phyloP scores from a whole-genome alignment of 108 stramenopile species.

The Fistulifera pelliculosa region DNA sequence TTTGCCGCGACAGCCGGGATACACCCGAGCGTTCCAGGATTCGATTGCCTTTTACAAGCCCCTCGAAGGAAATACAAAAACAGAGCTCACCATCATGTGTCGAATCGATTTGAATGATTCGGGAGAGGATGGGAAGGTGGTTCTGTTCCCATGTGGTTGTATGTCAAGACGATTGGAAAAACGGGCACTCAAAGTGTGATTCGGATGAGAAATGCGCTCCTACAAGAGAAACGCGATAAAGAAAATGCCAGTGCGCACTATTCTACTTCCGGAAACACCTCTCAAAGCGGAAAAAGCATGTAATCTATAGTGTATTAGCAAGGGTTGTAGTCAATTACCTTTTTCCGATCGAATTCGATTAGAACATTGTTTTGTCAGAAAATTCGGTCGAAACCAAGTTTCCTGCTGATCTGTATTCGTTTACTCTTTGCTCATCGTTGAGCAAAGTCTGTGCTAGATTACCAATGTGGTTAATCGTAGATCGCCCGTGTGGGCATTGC shows the following conservation, averaged over 20 bases:
- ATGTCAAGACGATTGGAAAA: constrained; percentile 56
- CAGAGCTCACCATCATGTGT: constrained; percentile 51
- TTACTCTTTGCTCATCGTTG: constrained; percentile 32
- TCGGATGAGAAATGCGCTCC: constrained; percentile 35
- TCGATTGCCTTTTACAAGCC: constrained; percentile 63
- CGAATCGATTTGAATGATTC: constrained; percentile 64
- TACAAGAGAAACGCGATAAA: constrained; percentile 12
- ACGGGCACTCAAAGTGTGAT: constrained; percentile 42
- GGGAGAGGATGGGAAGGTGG: constrained; percentile 40
- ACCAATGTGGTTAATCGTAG: constrained; percentile 84
- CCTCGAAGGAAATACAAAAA: constrained; percentile 15
- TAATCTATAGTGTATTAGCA: too few relatives aligned
- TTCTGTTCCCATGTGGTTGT: constrained; percentile 58
- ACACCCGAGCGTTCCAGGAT: constrained; percentile 59
- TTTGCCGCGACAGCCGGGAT: constrained; percentile 26
- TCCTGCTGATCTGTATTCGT: too few relatives aligned
- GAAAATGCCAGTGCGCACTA: too few relatives aligned
- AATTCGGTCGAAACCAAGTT: too few relatives aligned
- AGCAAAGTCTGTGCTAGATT: constrained; percentile 33
- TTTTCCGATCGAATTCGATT: too few relatives aligned
- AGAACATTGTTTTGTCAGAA: too few relatives aligned
- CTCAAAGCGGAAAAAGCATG: too few relatives aligned
- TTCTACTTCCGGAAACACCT: too few relatives aligned
- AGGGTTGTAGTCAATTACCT: too few relatives aligned
- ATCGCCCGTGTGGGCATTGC: constrained; percentile 86